Percentiles rank a stretch among this genome's conserved stretches.
Evolutionary conservation across 2,329 filamentous ascomycete species (phyloP).

Genomic region (Colletotrichum lupini): DNA sequence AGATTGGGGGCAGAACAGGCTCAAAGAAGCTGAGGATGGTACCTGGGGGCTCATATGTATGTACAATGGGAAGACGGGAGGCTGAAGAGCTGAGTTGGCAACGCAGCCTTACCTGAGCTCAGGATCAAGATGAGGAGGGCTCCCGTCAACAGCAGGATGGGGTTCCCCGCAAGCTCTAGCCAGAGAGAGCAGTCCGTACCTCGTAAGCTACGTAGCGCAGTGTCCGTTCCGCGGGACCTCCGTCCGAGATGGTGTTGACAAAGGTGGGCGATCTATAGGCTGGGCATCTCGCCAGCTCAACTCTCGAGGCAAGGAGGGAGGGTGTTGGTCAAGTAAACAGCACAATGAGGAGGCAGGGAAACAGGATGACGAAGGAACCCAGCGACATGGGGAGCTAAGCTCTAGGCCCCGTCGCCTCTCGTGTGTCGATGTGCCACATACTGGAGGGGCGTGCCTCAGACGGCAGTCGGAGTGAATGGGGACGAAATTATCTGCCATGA

Average conservation of each 20-base stretch:
- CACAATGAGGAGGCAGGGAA: neutral
- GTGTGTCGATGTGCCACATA: constrained; percentile 20
- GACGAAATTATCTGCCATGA: neutral
- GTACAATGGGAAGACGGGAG: constrained; percentile 21
- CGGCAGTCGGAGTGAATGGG: constrained; percentile 24
- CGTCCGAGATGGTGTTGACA: constrained; percentile 28
- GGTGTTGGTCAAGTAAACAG: constrained; percentile 3
- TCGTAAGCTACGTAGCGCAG: constrained; percentile 12
- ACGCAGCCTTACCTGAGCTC: constrained; percentile 27
- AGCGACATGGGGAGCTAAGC: constrained; percentile 22
- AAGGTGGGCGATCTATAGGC: neutral
- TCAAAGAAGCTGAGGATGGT: constrained; percentile 19
- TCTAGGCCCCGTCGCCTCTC: constrained; percentile 7
- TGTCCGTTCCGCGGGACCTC: constrained; percentile 6
- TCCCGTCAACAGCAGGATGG: constrained; percentile 7
- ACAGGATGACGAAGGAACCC: constrained; percentile 20
- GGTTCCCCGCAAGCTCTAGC: constrained; percentile 14
- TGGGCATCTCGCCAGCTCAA: constrained; percentile 1
- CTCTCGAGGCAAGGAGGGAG: neutral
- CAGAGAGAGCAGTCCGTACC: constrained; percentile 13
- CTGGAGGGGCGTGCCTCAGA: constrained; percentile 17
- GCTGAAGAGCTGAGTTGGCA: constrained; percentile 27
- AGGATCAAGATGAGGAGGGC: neutral
- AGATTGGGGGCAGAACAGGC: constrained; percentile 23
- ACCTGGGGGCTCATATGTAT: constrained; percentile 31